Base-by-base conservation (phyloP, 176 grass and related monocot genomes). In the Ensete ventricosum region DNA sequence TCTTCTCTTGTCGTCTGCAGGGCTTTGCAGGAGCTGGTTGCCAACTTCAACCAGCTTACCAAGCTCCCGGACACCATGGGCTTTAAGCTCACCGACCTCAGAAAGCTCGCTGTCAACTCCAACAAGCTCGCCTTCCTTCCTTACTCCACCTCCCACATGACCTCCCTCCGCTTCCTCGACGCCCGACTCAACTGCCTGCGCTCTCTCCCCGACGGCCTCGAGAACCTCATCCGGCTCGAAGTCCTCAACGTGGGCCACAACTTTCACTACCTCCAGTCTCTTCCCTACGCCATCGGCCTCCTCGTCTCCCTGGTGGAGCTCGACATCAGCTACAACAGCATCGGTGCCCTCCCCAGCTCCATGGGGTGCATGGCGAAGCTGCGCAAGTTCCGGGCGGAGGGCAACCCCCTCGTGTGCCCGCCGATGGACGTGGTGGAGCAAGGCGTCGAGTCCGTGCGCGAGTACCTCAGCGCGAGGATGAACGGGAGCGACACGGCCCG, bases 311-410 rank as follows among this genome's bases (percentile, higher is more conserved):
- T 83, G 7, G 51, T 34, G 7, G 81, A 83, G n/a, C 69, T 83
- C n/a, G 81, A 83, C 75, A 43, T 83, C 54, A 83, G 81, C 59
- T 83, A 83, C 75, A 83, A 78, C 64, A 26, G 14, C 27, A 72
- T 83, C 64, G 22, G 52, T 14, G 16, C 63, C 29, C 81, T 83
- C 48, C 81, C 81, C 25, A 29, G 21, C 65, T 83, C 81, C 63
- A 69, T 83, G 51, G 13, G 50, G 11, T 78, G 65, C 74, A 54
- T 83, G 57, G 60, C 67, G 16, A 72, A 77, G 64, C 81, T 83
- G 26, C 64, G 59, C 65, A 63, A 53, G 17, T 22, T 83, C 53
- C 74, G 48, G 11, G 76, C 53, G 1, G 81, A 83, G 67, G 81
- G 81, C 43, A 83, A 83, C 52, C 81, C 74, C 2, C 74, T 83